phyloP scores from a whole-genome alignment of 176 grass and related monocot genomes.

The Paspalum notatum region DNA sequence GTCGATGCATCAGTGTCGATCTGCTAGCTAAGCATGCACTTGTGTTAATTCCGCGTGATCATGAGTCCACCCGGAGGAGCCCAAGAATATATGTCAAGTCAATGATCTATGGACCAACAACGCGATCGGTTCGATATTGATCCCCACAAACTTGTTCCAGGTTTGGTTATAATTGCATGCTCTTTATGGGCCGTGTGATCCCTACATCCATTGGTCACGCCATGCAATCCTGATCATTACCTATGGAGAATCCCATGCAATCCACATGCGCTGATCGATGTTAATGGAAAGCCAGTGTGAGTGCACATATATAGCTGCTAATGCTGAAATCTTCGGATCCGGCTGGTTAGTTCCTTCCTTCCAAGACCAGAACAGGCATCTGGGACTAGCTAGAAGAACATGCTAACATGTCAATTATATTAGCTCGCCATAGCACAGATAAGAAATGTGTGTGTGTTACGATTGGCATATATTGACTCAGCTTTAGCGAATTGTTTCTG shows the following conservation, averaged over 20 bases:
- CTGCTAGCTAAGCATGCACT: slow-evolving; percentile 62
- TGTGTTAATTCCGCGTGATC: slow-evolving; percentile 36
- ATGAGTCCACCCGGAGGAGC: neutral
- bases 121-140: slow-evolving; percentile 26
- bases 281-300: slow-evolving; percentile 39
- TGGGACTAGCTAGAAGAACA: slow-evolving; percentile 4
- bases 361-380: slow-evolving; percentile 19
- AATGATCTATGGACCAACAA: slow-evolving; percentile 14
- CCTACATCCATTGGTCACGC: slow-evolving; percentile 23
- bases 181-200: slow-evolving; percentile 27
- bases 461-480: slow-evolving; percentile 45
- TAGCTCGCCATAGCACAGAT: neutral
- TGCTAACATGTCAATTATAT: neutral
- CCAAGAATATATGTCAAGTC: slow-evolving; percentile 52
- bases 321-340: neutral
- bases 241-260: slow-evolving; percentile 39
- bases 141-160: slow-evolving; percentile 23
- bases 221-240: slow-evolving; percentile 25
- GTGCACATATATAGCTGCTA: neutral
- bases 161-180: slow-evolving; percentile 33
- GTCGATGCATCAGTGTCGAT: slow-evolving; percentile 48
- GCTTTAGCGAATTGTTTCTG: slow-evolving; percentile 28
- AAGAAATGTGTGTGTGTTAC: slow-evolving; percentile 32
- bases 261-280: slow-evolving; percentile 15
- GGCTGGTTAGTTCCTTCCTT: slow-evolving; percentile 40